phyloP scores from a whole-genome alignment of 2,329 filamentous ascomycete genomes.

The Didymella pinodella region DNA sequence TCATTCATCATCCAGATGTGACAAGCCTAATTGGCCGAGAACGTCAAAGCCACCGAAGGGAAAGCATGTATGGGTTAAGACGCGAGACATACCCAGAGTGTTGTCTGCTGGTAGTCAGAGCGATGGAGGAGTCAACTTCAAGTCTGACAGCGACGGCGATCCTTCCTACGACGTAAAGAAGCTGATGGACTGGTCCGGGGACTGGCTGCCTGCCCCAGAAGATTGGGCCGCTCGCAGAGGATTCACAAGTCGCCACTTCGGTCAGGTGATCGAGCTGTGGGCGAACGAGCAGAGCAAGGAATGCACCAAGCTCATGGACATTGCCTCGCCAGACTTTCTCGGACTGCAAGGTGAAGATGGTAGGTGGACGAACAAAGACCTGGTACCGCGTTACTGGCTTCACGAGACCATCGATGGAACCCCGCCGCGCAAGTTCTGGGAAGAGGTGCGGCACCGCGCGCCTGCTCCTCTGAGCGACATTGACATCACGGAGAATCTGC shows the following conservation, averaged over 20 bases:
- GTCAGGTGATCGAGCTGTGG: conserved; percentile 46
- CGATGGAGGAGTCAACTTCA: conserved; percentile 33
- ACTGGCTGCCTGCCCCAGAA: conserved; percentile 56
- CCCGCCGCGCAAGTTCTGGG: conserved; percentile 39
- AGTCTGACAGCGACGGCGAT: conserved; percentile 44
- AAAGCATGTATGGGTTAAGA: conserved; percentile 39
- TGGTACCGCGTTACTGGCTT: conserved; percentile 45
- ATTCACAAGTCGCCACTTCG: conserved; percentile 43
- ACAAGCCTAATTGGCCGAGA: conserved; percentile 29
- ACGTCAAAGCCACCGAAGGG: conserved; percentile 14
- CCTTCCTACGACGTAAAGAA: conserved; percentile 47
- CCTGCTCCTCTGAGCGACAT: conserved; percentile 37
- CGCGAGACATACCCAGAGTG: conserved; percentile 37
- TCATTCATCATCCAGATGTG: conserved; percentile 9
- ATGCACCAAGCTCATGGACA: conserved; percentile 21
- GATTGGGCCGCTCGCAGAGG: conserved; percentile 55
- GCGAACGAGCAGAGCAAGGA: conserved; percentile 26
- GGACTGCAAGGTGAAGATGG: conserved; percentile 1
- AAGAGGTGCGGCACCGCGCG: conserved; percentile 26
- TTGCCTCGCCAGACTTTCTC: conserved; percentile 11
- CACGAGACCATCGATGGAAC: conserved; percentile 34
- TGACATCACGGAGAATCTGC: conserved; percentile 29
- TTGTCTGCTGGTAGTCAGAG: conserved; percentile 27
- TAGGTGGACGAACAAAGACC: conserved; percentile 26
- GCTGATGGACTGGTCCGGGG: conserved; percentile 56